Conservation (phyloP, 2,329 filamentous ascomycete genomes). For the Pezicula rhizophila region DNA sequence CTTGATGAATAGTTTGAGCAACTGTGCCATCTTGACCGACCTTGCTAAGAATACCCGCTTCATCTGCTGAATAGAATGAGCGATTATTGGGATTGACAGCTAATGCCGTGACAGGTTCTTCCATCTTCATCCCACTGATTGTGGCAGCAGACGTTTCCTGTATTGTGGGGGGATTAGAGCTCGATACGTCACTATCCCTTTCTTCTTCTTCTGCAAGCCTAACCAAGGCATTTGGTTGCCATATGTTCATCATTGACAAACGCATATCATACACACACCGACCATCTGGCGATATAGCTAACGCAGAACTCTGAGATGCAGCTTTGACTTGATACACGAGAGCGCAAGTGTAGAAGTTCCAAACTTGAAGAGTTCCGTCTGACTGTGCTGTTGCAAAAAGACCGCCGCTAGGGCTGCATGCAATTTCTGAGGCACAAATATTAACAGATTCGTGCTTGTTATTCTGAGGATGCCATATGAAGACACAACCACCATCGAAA, state of each 20-base stretch:
- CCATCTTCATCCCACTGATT: constrained; percentile 1
- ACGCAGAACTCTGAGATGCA: constrained; percentile 3
- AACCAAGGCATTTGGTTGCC: constrained; percentile 10
- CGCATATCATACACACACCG: constrained; percentile 8
- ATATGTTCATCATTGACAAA: constrained; percentile 7
- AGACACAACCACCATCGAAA: constrained; percentile 3
- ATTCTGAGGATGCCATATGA: constrained; percentile 6
- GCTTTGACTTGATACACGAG: constrained; percentile 4
- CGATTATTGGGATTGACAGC: constrained; percentile 1
- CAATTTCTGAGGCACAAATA: constrained; percentile 5
- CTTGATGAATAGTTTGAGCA: background rate
- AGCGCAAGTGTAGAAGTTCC: constrained; percentile 9
- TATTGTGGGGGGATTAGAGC: background rate
- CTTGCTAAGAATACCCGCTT: background rate
- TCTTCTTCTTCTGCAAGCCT: constrained; percentile 4
- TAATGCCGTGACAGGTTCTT: constrained; percentile 4
- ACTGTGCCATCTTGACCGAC: constrained; percentile 3
- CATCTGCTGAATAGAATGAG: constrained; percentile 3
- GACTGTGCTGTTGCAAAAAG: background rate
- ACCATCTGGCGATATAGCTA: constrained; percentile 4
- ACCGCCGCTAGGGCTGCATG: constrained; percentile 3
- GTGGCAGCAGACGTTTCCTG: background rate
- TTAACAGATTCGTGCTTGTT: constrained; percentile 2
- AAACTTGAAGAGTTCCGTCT: constrained; percentile 17
- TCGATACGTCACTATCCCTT: constrained; percentile 2